Base-by-base conservation (phyloP, 2,329 filamentous ascomycete genomes). In the Apiospora aurea region DNA sequence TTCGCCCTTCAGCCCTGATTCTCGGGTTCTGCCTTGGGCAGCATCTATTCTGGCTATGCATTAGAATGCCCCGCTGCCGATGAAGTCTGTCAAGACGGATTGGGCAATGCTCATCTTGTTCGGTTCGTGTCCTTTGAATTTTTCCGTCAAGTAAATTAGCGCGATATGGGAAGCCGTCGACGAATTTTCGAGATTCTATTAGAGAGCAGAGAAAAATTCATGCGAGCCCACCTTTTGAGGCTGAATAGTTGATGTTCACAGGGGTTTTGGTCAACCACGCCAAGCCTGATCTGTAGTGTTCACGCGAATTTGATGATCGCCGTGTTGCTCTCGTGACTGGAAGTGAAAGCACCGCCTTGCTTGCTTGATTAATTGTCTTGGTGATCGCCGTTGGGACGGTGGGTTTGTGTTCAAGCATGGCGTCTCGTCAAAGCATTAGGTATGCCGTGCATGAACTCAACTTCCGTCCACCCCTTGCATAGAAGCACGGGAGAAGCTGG, bases 151-250 rank as follows among this genome's bases (percentile, higher is more conserved):
- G 18, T 41, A n/a, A n/a, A 64, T 41, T 41, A 18, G 34, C 18
- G 57, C 18, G 34, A 34, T n/a, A 41, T 13, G 18, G 18, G 57
- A 41, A 64, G 57, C 34, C 4, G 34, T 41, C n/a, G 34, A 41
- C 18, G 57, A 41, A n/a, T 64, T 64, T 21, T 7, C 34, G 57
- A 13, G 29, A 18, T 64, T 64, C 57, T 64, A 64, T 64, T 64
- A 41, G 34, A 64, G 29, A 64, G 21, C 57, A n/a, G 34, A 38
- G 34, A 8, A n/a, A 64, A 64, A n/a, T 41, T 64, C 57, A 64
- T 64, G 57, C 57, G n/a, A 64, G 57, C 57, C 57, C 57, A 64
- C 57, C 57, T 64, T 64, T 64, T 64, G 57, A 64, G 57, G 57
- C 57, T 64, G 57, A 61, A 61, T 21, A 64, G 57, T 64, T 64